Percentiles rank a stretch among this genome's conserved stretches.
Conservation (phyloP, 2,329 filamentous ascomycete species). For the Ophiostoma ips region DNA sequence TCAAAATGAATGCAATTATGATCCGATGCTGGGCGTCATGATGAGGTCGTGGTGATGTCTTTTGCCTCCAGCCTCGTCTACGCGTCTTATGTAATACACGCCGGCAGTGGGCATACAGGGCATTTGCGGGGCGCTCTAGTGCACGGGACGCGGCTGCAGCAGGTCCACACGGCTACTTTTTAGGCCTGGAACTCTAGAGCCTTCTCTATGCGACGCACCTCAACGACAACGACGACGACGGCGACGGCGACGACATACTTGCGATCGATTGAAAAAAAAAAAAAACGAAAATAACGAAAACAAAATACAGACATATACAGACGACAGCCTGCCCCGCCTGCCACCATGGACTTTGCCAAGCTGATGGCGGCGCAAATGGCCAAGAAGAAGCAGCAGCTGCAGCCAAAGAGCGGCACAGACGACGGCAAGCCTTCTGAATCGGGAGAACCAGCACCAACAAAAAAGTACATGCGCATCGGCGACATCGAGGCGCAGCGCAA, state of each 20-base stretch:
- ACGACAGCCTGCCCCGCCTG: no score
- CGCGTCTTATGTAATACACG: neutral
- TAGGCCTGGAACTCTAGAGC: no score
- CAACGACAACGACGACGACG: no score
- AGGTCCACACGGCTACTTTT: no score
- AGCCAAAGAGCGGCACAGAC: neutral
- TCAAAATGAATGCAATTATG: neutral
- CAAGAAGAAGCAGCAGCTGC: conserved; percentile 40
- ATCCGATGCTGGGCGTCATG: no score
- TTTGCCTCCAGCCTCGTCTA: neutral
- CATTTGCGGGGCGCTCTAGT: neutral
- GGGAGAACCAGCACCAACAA: conserved; percentile 19
- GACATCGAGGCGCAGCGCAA: conserved; percentile 75
- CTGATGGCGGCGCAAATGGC: conserved; percentile 88
- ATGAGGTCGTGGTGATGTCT: neutral
- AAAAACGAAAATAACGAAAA: no score
- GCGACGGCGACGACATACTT: no score
- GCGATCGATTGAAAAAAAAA: no score
- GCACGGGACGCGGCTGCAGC: neutral
- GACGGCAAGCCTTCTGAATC: conserved; percentile 14
- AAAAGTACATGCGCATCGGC: conserved; percentile 74
- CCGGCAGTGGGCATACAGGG: no score
- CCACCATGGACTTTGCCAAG: conserved; percentile 79
- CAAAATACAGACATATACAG: no score
- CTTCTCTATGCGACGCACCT: no score